Evolutionary conservation across 75 land plant genomes (phyloP).

Genomic region (Cupressus sempervirens): DNA sequence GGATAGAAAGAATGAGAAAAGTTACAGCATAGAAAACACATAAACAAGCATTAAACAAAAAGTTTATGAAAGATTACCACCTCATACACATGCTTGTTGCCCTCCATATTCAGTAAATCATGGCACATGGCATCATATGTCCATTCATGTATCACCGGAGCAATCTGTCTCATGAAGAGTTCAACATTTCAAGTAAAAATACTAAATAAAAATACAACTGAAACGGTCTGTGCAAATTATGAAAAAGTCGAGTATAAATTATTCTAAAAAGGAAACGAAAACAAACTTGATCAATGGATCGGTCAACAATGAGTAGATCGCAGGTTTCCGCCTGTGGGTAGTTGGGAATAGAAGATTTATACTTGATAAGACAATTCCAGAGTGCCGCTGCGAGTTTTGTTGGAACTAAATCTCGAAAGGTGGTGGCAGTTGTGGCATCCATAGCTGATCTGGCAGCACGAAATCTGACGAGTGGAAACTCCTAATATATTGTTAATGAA

Average conservation of each 20-base stretch:
- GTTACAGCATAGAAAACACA: background rate
- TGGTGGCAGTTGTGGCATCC: constrained; percentile 59
- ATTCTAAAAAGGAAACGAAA: constrained; percentile 6
- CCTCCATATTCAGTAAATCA: constrained; percentile 88
- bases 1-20: background rate
- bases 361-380: constrained; percentile 71
- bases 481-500: constrained; percentile 35
- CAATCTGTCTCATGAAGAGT: constrained; percentile 47
- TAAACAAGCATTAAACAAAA: background rate
- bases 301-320: constrained; percentile 90
- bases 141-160: constrained; percentile 99
- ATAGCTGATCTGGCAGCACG: constrained; percentile 76
- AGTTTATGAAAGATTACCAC: constrained; percentile 31
- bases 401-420: constrained; percentile 76
- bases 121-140: constrained; percentile 99
- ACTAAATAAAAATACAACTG: background rate
- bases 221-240: constrained; percentile 1
- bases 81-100: constrained; percentile 91
- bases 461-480: constrained; percentile 87
- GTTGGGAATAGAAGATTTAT: constrained; percentile 50
- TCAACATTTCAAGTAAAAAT: background rate
- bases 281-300: constrained; percentile 89
- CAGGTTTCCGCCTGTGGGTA: constrained; percentile 90
- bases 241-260: background rate
- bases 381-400: constrained; percentile 93